Evolutionary conservation across 306 rosid genomes (phyloP).

Genomic region (Oemleria cerasiformis): DNA sequence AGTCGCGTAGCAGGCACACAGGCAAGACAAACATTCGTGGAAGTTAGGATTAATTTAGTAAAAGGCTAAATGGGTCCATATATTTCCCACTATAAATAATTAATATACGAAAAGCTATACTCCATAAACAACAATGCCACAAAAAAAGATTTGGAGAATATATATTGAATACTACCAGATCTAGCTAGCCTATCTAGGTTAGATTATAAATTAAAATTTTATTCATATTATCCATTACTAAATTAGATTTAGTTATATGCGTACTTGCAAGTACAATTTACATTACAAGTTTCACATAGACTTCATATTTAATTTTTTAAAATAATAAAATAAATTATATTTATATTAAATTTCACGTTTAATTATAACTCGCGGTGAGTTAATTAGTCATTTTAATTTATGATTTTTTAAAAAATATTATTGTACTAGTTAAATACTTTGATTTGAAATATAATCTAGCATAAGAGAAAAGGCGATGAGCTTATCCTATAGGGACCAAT

Average conservation of each 20-base stretch:
- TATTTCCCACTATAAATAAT: constrained; percentile 17
- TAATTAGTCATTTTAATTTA: too few relatives aligned
- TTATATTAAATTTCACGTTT: too few relatives aligned
- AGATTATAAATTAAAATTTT: not conserved
- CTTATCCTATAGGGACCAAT: constrained; percentile 50
- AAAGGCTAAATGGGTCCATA: not conserved
- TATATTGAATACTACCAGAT: constrained; percentile 12
- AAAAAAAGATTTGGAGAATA: constrained; percentile 24
- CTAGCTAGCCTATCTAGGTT: not conserved
- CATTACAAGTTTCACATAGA: too few relatives aligned
- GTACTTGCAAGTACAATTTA: too few relatives aligned
- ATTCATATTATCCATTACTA: too few relatives aligned
- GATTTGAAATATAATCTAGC: not conserved
- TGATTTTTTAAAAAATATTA: too few relatives aligned
- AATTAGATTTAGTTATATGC: too few relatives aligned
- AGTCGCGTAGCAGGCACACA: constrained; percentile 18
- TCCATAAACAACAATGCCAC: constrained; percentile 11
- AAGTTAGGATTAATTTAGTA: constrained; percentile 18
- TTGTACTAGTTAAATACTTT: too few relatives aligned
- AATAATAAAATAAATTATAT: too few relatives aligned
- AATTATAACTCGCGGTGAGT: too few relatives aligned
- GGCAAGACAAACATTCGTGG: constrained; percentile 21
- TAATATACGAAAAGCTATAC: constrained; percentile 18
- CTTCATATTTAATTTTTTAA: too few relatives aligned
- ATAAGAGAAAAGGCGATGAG: constrained; percentile 21